phyloP scores from a whole-genome alignment of 768 basidiomycete species.

The Boletus coccyginus region DNA sequence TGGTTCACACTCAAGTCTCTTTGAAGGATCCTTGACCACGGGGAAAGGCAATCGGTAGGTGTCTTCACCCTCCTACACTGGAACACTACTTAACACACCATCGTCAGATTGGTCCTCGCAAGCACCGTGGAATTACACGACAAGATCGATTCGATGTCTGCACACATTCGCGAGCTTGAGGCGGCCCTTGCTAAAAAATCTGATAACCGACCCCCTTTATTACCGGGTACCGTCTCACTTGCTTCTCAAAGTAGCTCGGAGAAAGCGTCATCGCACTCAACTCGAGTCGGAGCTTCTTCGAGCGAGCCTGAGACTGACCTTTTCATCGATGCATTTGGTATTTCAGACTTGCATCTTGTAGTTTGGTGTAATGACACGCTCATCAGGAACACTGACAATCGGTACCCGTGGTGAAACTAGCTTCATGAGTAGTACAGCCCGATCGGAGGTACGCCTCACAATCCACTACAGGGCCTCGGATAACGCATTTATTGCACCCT shows the following conservation, averaged over 20 bases:
- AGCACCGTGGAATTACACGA: constrained; percentile 72
- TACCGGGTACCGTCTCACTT: constrained; percentile 29
- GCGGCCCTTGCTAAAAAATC: constrained; percentile 50
- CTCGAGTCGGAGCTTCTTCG: constrained; percentile 1
- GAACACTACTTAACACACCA: background rate
- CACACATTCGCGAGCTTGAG: constrained; percentile 62
- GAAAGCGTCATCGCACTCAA: constrained; percentile 17
- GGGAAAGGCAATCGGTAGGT: constrained; percentile 59
- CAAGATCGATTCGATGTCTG: constrained; percentile 52
- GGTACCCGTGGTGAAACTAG: constrained; percentile 51
- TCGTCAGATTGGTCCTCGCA: constrained; percentile 52
- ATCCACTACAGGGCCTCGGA: background rate
- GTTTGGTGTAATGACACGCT: background rate
- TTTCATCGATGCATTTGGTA: constrained; percentile 51
- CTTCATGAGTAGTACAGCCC: constrained; percentile 64
- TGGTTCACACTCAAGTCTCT: background rate
- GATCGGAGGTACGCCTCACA: constrained; percentile 53
- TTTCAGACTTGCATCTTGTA: background rate
- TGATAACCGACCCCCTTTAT: constrained; percentile 48
- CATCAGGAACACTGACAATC: constrained; percentile 56
- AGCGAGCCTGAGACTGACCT: constrained; percentile 39
- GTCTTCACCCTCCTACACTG: background rate
- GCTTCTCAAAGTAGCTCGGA: constrained; percentile 25
- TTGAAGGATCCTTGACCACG: constrained; percentile 49
- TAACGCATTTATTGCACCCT: background rate